phyloP scores from a whole-genome alignment of 371 early-diverging fungal genomes.

The Mucor lusitanicus region DNA sequence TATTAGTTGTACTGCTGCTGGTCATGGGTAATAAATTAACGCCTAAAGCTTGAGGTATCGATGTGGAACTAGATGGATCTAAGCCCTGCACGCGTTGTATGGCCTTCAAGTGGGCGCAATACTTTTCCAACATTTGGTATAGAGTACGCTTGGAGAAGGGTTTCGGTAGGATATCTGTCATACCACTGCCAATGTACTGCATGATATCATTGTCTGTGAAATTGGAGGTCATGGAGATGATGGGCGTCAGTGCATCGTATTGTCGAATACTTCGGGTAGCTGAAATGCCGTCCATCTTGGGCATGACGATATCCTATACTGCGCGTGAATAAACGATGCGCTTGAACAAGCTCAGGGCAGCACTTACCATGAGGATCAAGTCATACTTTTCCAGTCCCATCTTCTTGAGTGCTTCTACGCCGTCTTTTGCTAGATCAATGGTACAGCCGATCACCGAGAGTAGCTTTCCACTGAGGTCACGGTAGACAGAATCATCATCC shows the following conservation, averaged over 20 bases:
- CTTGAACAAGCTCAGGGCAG: not conserved
- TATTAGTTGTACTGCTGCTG: not conserved
- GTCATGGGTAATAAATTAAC: slow-evolving; percentile 1
- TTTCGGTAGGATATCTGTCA: slow-evolving; percentile 82
- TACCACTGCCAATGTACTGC: slow-evolving; percentile 74
- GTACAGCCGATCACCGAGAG: slow-evolving; percentile 71
- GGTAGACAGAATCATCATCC: slow-evolving; percentile 76
- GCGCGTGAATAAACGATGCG: not conserved
- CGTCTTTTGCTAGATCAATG: slow-evolving; percentile 75
- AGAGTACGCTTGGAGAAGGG: slow-evolving; percentile 68
- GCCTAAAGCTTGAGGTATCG: not conserved
- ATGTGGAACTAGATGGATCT: slow-evolving; percentile 3
- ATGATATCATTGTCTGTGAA: slow-evolving; percentile 67
- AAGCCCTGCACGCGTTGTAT: slow-evolving; percentile 20
- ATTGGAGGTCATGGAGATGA: slow-evolving; percentile 83
- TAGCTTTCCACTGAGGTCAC: slow-evolving; percentile 62
- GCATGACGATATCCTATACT: slow-evolving; percentile 76
- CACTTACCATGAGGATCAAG: slow-evolving; percentile 74
- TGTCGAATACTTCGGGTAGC: slow-evolving; percentile 76
- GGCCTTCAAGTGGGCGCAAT: slow-evolving; percentile 59
- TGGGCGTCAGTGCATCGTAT: slow-evolving; percentile 72
- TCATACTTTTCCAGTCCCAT: slow-evolving; percentile 71
- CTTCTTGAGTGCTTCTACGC: slow-evolving; percentile 69
- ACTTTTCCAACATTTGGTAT: slow-evolving; percentile 61
- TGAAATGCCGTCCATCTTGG: slow-evolving; percentile 74